phyloP scores from a whole-genome alignment of 2,329 filamentous ascomycete species.

The Fusarium aywerte region DNA sequence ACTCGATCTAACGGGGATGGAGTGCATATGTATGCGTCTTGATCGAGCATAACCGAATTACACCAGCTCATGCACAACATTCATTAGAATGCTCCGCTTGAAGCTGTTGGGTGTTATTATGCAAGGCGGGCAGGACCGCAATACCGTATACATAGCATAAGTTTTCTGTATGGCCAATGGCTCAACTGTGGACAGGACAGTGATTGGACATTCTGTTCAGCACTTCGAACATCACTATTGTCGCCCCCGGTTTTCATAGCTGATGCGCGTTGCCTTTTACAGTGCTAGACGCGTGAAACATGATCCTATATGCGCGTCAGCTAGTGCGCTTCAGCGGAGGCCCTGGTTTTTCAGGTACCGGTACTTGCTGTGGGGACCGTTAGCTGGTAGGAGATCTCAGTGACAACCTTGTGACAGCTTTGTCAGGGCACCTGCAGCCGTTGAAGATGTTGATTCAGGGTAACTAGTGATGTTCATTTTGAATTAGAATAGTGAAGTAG shows the following conservation, averaged over 20 bases:
- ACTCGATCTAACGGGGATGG: conserved; percentile 23
- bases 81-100: conserved; percentile 15
- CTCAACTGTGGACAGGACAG: conserved; percentile 38
- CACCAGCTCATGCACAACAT: conserved; percentile 42
- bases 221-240: conserved; percentile 15
- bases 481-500: background rate
- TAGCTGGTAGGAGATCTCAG: conserved; percentile 43
- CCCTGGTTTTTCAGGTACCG: conserved; percentile 45
- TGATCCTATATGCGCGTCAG: conserved; percentile 49
- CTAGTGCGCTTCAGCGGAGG: conserved; percentile 45
- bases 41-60: conserved; percentile 20
- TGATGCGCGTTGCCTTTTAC: conserved; percentile 47
- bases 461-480: conserved; percentile 1
- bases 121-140: conserved; percentile 35
- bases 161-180: conserved; percentile 42
- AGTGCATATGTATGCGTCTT: conserved; percentile 27
- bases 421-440: conserved; percentile 19
- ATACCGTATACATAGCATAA: background rate
- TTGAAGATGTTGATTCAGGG: conserved; percentile 35
- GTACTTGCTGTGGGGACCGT: conserved; percentile 41
- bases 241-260: conserved; percentile 39
- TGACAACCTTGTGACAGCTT: conserved; percentile 38
- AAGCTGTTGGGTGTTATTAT: conserved; percentile 11
- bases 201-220: conserved; percentile 41
- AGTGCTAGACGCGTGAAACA: conserved; percentile 47